phyloP scores from a whole-genome alignment of 2,329 filamentous ascomycete species.

The Fusarium clavum region DNA sequence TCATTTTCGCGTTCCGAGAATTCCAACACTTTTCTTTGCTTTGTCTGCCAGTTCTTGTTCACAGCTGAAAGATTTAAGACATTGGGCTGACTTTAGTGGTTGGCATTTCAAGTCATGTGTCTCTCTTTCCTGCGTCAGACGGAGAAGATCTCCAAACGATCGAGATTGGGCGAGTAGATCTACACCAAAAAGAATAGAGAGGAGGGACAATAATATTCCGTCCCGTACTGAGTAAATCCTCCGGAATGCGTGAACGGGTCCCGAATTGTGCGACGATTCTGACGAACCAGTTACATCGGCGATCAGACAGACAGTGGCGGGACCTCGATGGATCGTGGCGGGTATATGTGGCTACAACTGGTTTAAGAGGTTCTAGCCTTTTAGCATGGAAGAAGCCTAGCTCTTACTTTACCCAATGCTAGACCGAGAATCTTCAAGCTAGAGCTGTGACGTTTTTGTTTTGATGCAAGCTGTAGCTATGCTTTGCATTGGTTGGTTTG shows the following conservation, averaged over 20 bases:
- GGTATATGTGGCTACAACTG: slow-evolving; percentile 14
- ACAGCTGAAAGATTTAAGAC: slow-evolving; percentile 22
- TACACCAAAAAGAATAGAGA: neutral
- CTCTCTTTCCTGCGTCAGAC: neutral
- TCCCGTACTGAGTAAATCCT: neutral
- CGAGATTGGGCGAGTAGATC: slow-evolving; percentile 31
- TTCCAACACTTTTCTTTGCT: neutral
- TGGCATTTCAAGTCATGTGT: slow-evolving; percentile 10
- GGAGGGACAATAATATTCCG: slow-evolving; percentile 11
- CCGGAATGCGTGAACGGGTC: neutral
- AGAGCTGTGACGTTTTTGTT: slow-evolving; percentile 16
- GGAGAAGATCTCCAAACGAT: slow-evolving; percentile 28
- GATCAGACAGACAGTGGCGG: neutral
- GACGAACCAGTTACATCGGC: too few species aligned
- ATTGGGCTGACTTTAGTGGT: slow-evolving; percentile 23
- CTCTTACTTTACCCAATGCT: neutral
- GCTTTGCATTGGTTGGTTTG: neutral
- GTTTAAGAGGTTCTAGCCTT: slow-evolving; percentile 13
- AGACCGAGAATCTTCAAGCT: neutral
- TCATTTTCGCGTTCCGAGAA: neutral
- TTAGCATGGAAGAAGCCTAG: neutral
- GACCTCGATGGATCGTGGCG: neutral
- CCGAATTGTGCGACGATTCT: too few species aligned
- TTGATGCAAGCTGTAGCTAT: slow-evolving; percentile 4
- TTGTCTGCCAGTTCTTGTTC: neutral